These are phyloP conservation scores for Conringia planisiliqua DNA, from an alignment of 345 rosid genomes.

Conservation along the genomic window DNA sequence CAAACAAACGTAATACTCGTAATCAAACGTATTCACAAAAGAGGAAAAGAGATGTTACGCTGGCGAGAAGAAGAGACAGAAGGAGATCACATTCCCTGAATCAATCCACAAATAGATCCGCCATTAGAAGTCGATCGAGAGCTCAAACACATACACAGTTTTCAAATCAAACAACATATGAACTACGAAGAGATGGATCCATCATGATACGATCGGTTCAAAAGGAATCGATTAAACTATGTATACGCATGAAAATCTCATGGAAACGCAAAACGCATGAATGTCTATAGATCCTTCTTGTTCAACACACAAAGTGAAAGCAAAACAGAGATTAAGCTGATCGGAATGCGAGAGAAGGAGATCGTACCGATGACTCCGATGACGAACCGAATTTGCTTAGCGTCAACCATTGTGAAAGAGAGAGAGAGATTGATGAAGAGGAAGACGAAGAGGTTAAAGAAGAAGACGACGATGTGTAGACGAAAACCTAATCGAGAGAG, in stretches of 20 bases:
- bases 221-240: too few species aligned
- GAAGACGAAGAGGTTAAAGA: background rate
- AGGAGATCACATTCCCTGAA: slow-evolving; percentile 58
- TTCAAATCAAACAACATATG: too few species aligned
- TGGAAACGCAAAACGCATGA: too few species aligned
- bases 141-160: too few species aligned
- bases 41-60: slow-evolving; percentile 30
- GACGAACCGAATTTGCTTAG: slow-evolving; percentile 14
- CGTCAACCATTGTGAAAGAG: slow-evolving; percentile 26
- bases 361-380: slow-evolving; percentile 32
- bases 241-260: too few species aligned
- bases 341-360: background rate
- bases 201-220: too few species aligned
- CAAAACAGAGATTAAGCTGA: background rate
- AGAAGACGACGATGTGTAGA: slow-evolving; percentile 10
- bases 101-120: background rate
- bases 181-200: too few species aligned
- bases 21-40: too few species aligned
- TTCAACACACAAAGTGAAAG: too few species aligned
- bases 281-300: too few species aligned
- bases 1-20: too few species aligned
- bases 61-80: slow-evolving; percentile 46
- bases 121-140: too few species aligned
- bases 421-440: background rate
- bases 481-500: slow-evolving; percentile 19